Evolutionary conservation across 164 flowering plant species (phyloP), one percentile per base, ranked within the genome.

Genomic region (Umbilicus rupestris): DNA sequence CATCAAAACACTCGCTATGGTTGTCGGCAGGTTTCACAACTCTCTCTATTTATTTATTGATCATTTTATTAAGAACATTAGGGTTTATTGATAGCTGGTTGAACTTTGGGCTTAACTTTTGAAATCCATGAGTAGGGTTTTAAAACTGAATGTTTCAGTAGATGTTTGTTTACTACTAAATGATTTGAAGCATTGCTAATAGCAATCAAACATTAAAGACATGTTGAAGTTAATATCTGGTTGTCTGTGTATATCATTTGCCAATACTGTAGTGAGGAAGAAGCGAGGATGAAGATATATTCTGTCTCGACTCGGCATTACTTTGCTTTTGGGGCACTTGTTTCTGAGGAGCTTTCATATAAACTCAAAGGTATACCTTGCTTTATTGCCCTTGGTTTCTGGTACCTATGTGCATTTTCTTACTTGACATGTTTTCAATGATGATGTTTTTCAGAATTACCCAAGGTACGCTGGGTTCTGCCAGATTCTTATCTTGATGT

Each of bases 401-500:
- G 16, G 8, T 24, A 28, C 1, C 2, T 19, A 10, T 24, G 17
- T 7, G 33, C 28, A 35, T 15, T 30, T 47, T 3, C 5, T n/a
- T 47, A 8, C n/a, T 47, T 47, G 52, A 47, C 24, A 19, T 4
- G 19, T 60, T 30, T 9, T 30, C 31, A 55, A 7, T 67, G 24
- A n/a, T 19, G 8, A 37, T 31, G 52, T 1, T 0, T n/a, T 39
- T 10, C 85, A 88, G 95, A 87, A 45, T 35, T 92, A 68, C 89
- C 89, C 0, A 66, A 59, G 26, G 96, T 92, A 22, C 84, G 96
- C 1, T 87, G 94, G 96, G 96, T 89, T 49, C 90, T 89, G 55
- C 96, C 96, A 31, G 96, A 92, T 82, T 89, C 96, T 2, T 92
- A 89, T 70, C 68, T 89, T 83, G 91, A 92, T 83, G 96, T 88